Conservation (phyloP, 1,284 basidiomycete genomes). For the Marasmius fiardii region DNA sequence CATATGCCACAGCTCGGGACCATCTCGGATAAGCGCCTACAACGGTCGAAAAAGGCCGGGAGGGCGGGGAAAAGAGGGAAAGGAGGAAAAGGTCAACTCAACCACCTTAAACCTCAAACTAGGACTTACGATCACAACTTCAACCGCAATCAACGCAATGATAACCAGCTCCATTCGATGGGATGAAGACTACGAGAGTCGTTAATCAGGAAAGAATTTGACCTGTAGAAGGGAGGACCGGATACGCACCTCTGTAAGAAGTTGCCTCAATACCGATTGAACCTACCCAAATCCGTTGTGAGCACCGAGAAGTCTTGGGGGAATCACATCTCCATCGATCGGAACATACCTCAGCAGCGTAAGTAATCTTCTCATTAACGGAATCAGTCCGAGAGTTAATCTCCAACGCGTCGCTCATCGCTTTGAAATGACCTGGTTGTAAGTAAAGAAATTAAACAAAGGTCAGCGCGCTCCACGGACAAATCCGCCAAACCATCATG, state of each 20-base stretch:
- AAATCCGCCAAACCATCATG: too few relatives aligned
- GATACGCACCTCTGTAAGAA: constrained; percentile 83
- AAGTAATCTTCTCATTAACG: constrained; percentile 90
- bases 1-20: constrained; percentile 64
- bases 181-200: constrained; percentile 59
- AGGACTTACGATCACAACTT: constrained; percentile 77
- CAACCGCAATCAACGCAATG: constrained; percentile 86
- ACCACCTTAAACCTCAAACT: not conserved
- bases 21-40: constrained; percentile 58
- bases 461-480: too few relatives aligned
- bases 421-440: constrained; percentile 83
- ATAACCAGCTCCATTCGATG: constrained; percentile 93
- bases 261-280: constrained; percentile 70
- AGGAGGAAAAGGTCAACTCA: not conserved
- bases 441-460: too few relatives aligned
- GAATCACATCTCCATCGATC: constrained; percentile 7
- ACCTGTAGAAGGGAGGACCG: too few relatives aligned
- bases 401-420: constrained; percentile 78
- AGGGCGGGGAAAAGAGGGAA: too few relatives aligned
- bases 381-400: constrained; percentile 75
- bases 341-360: constrained; percentile 75
- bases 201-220: too few relatives aligned
- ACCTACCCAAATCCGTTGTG: too few relatives aligned
- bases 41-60: too few relatives aligned
- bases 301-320: constrained; percentile 9